Conservation (phyloP, 345 rosid genomes). For the Melaleuca quinquenervia region DNA sequence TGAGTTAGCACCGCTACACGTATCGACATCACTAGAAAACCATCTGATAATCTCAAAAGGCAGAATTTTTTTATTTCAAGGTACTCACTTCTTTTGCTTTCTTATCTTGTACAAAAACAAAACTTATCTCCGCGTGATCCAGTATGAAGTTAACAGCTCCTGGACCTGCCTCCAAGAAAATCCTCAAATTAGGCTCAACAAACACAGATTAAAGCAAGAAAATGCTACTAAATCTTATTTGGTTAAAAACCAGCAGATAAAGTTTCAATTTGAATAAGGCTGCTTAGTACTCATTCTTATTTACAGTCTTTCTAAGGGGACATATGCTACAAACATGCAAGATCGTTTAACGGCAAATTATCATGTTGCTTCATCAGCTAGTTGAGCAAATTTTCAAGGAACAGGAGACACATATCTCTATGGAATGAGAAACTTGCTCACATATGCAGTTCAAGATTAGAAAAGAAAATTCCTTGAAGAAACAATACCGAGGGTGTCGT, state of each 20-base stretch:
- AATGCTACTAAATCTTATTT: background rate
- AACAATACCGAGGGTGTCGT: slow-evolving; percentile 82
- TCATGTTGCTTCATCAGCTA: background rate
- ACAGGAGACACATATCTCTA: background rate
- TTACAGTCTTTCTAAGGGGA: background rate
- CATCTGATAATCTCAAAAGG: background rate
- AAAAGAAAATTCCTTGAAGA: background rate
- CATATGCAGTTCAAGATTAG: background rate
- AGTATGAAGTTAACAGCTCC: slow-evolving; percentile 80
- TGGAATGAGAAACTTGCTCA: background rate
- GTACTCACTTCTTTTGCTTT: slow-evolving; percentile 57
- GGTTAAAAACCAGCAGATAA: background rate
- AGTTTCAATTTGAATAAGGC: background rate
- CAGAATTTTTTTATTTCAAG: background rate
- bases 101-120: slow-evolving; percentile 74
- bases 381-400: background rate
- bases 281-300: background rate
- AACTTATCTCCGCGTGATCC: slow-evolving; percentile 78
- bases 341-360: background rate
- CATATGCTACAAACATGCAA: background rate
- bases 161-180: slow-evolving; percentile 42
- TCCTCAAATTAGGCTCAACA: background rate
- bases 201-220: background rate
- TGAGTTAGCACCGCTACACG: background rate
- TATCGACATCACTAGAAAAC: background rate